phyloP scores from a whole-genome alignment of 371 early-diverging fungal genomes.

The Mortierella sp. region DNA sequence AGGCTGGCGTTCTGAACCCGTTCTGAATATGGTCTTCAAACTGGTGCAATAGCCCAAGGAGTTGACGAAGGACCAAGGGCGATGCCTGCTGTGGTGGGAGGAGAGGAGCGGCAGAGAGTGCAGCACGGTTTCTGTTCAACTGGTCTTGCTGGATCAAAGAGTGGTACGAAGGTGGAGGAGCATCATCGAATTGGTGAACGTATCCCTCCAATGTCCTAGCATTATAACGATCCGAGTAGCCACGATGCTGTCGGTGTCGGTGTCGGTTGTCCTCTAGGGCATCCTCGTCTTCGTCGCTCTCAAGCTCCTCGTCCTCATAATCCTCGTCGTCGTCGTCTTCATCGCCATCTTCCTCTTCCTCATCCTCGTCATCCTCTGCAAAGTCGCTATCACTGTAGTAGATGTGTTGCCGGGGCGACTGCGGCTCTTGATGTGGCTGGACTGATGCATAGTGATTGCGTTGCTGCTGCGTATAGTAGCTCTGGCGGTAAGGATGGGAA shows the following conservation, averaged over 20 bases:
- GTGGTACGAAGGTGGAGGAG: slow-evolving; percentile 44
- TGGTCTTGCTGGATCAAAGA: slow-evolving; percentile 14
- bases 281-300: slow-evolving; percentile 7
- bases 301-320: neutral
- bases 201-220: slow-evolving; percentile 28
- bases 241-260: neutral
- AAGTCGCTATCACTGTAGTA: neutral
- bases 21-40: slow-evolving; percentile 28
- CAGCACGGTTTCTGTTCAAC: neutral
- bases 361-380: slow-evolving; percentile 15
- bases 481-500: neutral
- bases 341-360: slow-evolving; percentile 11
- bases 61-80: slow-evolving; percentile 1
- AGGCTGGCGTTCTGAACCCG: slow-evolving; percentile 12
- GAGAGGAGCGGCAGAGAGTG: neutral
- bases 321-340: slow-evolving; percentile 12
- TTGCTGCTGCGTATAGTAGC: slow-evolving; percentile 4
- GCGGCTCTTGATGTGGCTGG: neutral
- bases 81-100: neutral
- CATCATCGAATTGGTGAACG: slow-evolving; percentile 30
- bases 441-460: neutral
- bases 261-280: neutral
- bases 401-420: neutral
- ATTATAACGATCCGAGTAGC: neutral
- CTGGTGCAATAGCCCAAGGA: slow-evolving; percentile 24